Base-by-base conservation (phyloP, 495 filamentous ascomycete genomes). In the Aspergillus affinis region DNA sequence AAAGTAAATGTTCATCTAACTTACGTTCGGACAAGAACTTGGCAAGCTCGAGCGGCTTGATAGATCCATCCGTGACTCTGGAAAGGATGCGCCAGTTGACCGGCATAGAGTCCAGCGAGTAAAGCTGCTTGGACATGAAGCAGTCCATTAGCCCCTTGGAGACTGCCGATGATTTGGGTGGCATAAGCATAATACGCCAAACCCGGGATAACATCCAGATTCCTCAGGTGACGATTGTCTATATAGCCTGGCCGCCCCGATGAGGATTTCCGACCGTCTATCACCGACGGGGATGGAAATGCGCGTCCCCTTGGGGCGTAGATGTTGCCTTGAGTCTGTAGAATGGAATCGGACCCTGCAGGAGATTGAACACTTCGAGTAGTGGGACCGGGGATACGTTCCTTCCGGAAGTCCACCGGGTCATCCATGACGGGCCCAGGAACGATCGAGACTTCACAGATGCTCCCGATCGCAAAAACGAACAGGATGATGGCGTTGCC, bases 31-130 rank as follows among this genome's bases (percentile, higher is more conserved):
- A 94, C 77, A 60, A 97, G 82, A 27, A 93, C 82, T 59, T 89
- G 87, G 60, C 91, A 82, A 30, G 85, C 86, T 66, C 88, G 84
- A 50, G 90, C 88, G 6, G 94, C 94, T 65, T 86, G 82, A 52
- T 81, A 83, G 63, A 97, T 95, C 82, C 92, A 96, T 41, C 85
- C 86, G 78, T 91, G 91, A 67, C 94, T 97, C 65, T 97, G 91
- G 65, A 96, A 80, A 0, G 93, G 88, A 54, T 93, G 85, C 1
- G 87, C 93, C 26, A 97, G 71, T 69, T 98, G 94, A 3, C 91
- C 92, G 50, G 89, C 84, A 71, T 96, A 98, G 15, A 98, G 73
- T 1, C 92, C 92, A 9, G 94, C 92, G 17, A 98, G 80, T 27
- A 98, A 81, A 59, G 85, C 83, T n/a, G 87, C 90, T 68, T 96